Base-by-base conservation (phyloP, 371 early-diverging fungal genomes). In the Parasitella parasitica region DNA sequence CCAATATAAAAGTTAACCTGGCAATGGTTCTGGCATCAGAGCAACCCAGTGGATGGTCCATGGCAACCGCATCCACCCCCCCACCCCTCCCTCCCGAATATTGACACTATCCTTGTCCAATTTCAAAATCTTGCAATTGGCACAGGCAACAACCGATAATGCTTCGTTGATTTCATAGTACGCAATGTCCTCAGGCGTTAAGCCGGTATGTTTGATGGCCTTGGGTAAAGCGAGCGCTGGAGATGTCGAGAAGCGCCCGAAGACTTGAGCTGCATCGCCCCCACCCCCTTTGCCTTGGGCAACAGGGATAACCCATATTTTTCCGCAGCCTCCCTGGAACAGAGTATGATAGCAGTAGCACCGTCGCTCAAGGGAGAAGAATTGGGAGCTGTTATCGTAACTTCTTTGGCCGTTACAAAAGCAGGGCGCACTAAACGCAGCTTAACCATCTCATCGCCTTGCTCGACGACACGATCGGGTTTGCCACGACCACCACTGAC, bases 11-110 rank as follows among this genome's bases (percentile, higher is more conserved):
- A 57, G 89, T 71, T 38, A 98, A 71, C 1, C 97, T 94, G 18
- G 88, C 88, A 35, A 97, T 83, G 49, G 98, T 91, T 64, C 99
- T 81, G 32, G 96, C 94, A 41, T 98, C 99, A 8, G 95, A 94
- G 77, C 94, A 94, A n/a, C 98, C 98, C 38, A 98, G 85, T 49
- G 99, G 99, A 81, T 99, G 99, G 13, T 98, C 99, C 64, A 97
- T 83, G 1, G 96, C 95, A 30, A 98, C 97, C 43, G 98, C 96
- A 50, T n/a, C n/a, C n/a, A n/a, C n/a, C n/a, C n/a, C n/a, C n/a
- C n/a, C n/a, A n/a, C n/a, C n/a, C n/a, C n/a, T n/a, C 99, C 99
- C 61, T 98, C 98, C 76, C 86, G 86, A 28, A 93, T 83, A 67
- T 99, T 98, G n/a, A 24, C 36, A 38, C 27, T 5, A 30, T 9